Evolutionary conservation across 2,329 filamentous ascomycete genomes (phyloP), one percentile per base, ranked within the genome.

Genomic region (Penicillium sp.): DNA sequence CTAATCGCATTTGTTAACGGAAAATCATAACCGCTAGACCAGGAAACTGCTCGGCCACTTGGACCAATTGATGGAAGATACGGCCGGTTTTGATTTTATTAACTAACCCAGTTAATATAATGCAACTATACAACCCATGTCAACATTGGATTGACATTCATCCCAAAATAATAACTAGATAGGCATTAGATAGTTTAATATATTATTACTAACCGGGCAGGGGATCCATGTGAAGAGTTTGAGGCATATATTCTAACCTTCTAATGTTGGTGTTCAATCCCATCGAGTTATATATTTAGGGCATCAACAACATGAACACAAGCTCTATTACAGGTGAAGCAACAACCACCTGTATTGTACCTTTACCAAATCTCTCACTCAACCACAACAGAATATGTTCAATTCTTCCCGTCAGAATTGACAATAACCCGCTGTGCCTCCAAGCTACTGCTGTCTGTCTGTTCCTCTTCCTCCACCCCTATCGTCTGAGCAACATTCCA

Each of bases 1-100:
- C 47, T 8, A 31, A 5, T 44, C 4, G 47, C 53, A 55, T 36
- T 55, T 55, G 53, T 55, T 55, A 55, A 55, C 53, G 53, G 53
- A 55, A 55, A 55, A 55, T 55, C 53, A 55, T 55, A 55, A 55
- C 53, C 53, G 53, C 53, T 55, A 55, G 53, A 55, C 53, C 53
- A 55, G 46, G 53, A 55, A 50, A 55, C 53, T 55, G 31, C 10
- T 55, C 19, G 27, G 5, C 48, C 48, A 50, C 36, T 33, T 23
- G 36, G 23, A 8, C 48, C 36, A 50, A 50, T 51, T 43, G 38
- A 55, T 55, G 46, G 9, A 23, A 25, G 13, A 2, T 0, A 4
- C 0, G 0, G 10, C 11, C 25, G 7, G 2, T 2, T 43, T 19
- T 21, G 13, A 3, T 3, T 5, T 29, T 50, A 49, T 48, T 1